Evolutionary conservation across 148 eudicot genomes (phyloP), one percentile per base, ranked within the genome.

Genomic region (Chenopodium quinoa): DNA sequence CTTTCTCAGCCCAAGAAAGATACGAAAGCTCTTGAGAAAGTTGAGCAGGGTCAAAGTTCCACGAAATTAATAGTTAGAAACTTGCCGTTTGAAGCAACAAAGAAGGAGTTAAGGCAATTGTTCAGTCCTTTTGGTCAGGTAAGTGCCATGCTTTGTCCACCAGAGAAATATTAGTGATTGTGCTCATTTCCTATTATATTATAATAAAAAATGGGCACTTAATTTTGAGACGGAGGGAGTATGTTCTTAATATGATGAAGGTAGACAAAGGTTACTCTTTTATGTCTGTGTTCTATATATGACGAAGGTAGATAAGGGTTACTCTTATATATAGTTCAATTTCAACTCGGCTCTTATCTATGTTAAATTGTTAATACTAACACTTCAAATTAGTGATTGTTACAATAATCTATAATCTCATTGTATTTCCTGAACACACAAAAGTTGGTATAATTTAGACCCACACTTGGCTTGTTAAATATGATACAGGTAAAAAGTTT

Each of bases 71-170:
- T 96, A 31, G 97, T 92, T 65, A 91, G 97, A 82, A 96, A 96
- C 84, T 95, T 96, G 62, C 97, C 99, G 77, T 96, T 96, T 82
- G 98, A 96, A 88, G 99, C 98, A 76, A 96, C 98, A n/a, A 91
- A 87, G 80, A 93, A 94, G 83, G 97, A 96, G 75, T 88, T 96
- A 50, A 90, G 91, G 69, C 98, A 93, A 79, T 83, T 96, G 17
- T 96, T 93, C 79, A 91, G 90, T 84, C 93, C 93, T 71, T 96
- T 92, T 79, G 98, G 99, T 50, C 95, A 94, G 98, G 99, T 96
- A 86, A 76, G 23, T 31, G 32, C 32, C 32, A 12, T 29, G 73
- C 34, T 6, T 75, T 19, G 4, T 31, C 1, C 32, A 31, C 32
- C n/a, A n/a, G n/a, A n/a, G n/a, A n/a, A n/a, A n/a, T n/a, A 27